These are phyloP conservation scores for Harrya chromipes DNA, from an alignment of 768 basidiomycete genomes.

Conservation along the genomic window DNA sequence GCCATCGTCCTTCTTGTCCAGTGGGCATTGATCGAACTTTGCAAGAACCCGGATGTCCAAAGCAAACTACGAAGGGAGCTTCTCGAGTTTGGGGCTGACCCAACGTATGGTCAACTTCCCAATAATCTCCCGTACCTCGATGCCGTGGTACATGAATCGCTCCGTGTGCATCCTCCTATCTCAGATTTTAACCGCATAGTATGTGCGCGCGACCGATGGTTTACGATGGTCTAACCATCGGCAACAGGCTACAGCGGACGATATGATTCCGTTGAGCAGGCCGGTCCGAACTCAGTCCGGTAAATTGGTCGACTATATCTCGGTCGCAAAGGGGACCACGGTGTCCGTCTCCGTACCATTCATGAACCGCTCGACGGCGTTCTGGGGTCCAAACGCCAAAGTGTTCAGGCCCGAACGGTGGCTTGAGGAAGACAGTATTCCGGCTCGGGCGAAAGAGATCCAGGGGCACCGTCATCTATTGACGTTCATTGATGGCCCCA, in stretches of 20 bases:
- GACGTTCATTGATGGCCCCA: slow-evolving; percentile 51
- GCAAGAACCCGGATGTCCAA: slow-evolving; percentile 43
- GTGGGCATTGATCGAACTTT: slow-evolving; percentile 60
- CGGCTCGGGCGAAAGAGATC: slow-evolving; percentile 35
- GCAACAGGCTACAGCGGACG: slow-evolving; percentile 46
- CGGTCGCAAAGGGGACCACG: slow-evolving; percentile 44
- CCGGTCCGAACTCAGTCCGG: slow-evolving; percentile 45
- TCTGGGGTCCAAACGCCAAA: slow-evolving; percentile 61
- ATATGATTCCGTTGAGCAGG: slow-evolving; percentile 51
- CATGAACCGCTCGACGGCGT: slow-evolving; percentile 45
- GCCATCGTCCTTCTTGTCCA: not conserved
- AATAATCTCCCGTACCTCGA: slow-evolving; percentile 54
- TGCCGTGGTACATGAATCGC: slow-evolving; percentile 44
- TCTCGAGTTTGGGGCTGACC: slow-evolving; percentile 42
- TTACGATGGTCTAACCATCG: not conserved
- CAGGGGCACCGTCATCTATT: slow-evolving; percentile 50
- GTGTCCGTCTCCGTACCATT: slow-evolving; percentile 41
- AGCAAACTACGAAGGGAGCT: slow-evolving; percentile 50
- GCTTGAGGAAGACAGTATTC: slow-evolving; percentile 38
- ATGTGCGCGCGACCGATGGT: not conserved
- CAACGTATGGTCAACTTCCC: slow-evolving; percentile 52
- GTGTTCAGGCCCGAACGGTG: slow-evolving; percentile 63
- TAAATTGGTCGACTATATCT: slow-evolving; percentile 34
- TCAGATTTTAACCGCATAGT: slow-evolving; percentile 18
- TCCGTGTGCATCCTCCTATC: slow-evolving; percentile 44